Evolutionary conservation across 345 rosid genomes (phyloP).

Genomic region (Linum usitatissimum): DNA sequence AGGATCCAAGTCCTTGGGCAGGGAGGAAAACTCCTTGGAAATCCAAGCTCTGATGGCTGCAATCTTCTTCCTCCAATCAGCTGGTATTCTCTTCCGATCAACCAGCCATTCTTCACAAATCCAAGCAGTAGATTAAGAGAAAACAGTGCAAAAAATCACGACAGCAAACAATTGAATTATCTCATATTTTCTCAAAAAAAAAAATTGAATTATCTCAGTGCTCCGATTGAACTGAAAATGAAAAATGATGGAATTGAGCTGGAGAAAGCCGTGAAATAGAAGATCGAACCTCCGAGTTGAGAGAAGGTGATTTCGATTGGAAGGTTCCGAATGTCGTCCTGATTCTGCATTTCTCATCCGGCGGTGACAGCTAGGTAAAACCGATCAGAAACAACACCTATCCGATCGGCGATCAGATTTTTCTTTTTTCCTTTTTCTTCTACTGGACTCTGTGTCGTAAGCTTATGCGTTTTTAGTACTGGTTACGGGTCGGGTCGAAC

Average conservation of each 20-base stretch:
- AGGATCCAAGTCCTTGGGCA: constrained; percentile 77
- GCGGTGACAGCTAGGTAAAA: not conserved
- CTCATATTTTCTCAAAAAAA: too few relatives aligned
- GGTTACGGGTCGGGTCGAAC: not conserved
- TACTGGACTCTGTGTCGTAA: not conserved
- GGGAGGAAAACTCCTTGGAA: constrained; percentile 53
- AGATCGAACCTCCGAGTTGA: not conserved
- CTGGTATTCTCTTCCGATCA: constrained; percentile 87
- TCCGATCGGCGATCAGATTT: too few relatives aligned
- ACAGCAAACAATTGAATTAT: not conserved
- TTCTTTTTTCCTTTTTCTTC: too few relatives aligned
- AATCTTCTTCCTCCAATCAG: constrained; percentile 83
- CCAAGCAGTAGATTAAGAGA: not conserved
- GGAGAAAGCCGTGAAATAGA: not conserved
- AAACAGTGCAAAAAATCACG: too few relatives aligned
- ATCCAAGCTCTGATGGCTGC: constrained; percentile 58
- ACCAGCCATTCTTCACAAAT: constrained; percentile 24
- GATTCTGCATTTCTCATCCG: not conserved
- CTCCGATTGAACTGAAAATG: not conserved
- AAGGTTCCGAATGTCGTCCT: not conserved
- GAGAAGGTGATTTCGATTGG: not conserved
- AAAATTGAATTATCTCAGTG: too few relatives aligned
- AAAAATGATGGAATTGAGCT: not conserved
- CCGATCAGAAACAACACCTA: too few relatives aligned
- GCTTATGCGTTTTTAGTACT: not conserved